These are phyloP conservation scores for Niveomyces coronatus DNA, from an alignment of 2,329 filamentous ascomycete species.

Conservation along the genomic window DNA sequence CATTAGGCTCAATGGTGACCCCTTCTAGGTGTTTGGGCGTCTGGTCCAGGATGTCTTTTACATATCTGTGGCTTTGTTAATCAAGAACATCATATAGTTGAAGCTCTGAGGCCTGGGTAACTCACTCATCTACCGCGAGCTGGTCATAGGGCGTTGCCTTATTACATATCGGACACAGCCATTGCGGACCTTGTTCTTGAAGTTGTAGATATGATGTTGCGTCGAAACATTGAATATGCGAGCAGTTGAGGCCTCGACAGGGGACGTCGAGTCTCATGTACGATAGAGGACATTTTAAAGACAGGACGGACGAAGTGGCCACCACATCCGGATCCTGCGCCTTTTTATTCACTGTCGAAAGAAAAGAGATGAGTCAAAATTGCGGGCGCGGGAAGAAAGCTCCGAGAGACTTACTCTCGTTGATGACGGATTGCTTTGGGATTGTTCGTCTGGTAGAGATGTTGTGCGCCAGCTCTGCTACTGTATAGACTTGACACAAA, in stretches of 20 bases:
- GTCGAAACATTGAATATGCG: constrained; percentile 92
- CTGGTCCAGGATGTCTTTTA: constrained; percentile 71
- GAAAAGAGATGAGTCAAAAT: constrained; percentile 11
- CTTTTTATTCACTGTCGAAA: constrained; percentile 57
- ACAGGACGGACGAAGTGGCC: constrained; percentile 78
- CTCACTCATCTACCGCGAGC: constrained; percentile 78
- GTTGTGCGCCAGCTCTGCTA: constrained; percentile 58
- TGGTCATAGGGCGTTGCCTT: constrained; percentile 71
- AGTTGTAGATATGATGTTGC: constrained; percentile 84
- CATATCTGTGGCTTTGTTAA: constrained; percentile 44
- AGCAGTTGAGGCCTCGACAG: constrained; percentile 69
- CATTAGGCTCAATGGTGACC: constrained; percentile 82
- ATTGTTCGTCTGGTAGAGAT: constrained; percentile 63
- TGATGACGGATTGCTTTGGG: constrained; percentile 68
- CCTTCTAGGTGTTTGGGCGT: constrained; percentile 66
- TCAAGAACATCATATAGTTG: neutral
- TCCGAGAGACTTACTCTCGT: constrained; percentile 58
- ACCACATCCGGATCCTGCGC: constrained; percentile 83
- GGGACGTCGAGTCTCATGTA: constrained; percentile 73
- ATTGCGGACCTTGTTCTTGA: constrained; percentile 92
- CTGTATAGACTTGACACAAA: constrained; percentile 62
- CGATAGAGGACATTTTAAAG: constrained; percentile 84
- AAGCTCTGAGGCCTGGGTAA: constrained; percentile 9
- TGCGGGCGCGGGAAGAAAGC: neutral
- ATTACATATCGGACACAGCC: constrained; percentile 92